phyloP scores from a whole-genome alignment of 164 flowering plant species.

The Annona squamosa region DNA sequence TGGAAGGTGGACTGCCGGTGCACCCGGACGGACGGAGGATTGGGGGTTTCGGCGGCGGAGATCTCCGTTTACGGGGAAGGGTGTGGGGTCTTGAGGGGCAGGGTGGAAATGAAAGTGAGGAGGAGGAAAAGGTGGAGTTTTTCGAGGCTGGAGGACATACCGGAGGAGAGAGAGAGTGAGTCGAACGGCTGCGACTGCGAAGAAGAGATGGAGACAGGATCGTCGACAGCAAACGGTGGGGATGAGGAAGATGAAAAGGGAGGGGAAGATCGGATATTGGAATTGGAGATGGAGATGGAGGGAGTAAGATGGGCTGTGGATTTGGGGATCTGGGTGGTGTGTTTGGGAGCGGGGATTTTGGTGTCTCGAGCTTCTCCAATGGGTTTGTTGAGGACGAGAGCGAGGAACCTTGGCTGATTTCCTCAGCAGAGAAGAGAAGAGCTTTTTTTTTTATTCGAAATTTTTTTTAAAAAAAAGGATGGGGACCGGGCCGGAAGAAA shows the following conservation, averaged over 20 bases:
- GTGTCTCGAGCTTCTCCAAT: constrained; percentile 58
- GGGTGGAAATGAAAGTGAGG: constrained; percentile 37
- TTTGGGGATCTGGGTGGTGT: constrained; percentile 70
- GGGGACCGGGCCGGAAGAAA: not conserved
- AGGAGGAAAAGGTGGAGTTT: constrained; percentile 17
- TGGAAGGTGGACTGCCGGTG: constrained; percentile 51
- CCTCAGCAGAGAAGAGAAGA: not conserved
- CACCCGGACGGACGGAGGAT: constrained; percentile 23
- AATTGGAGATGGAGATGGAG: constrained; percentile 25
- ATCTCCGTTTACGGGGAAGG: constrained; percentile 46
- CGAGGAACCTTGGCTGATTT: not conserved
- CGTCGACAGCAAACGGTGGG: constrained; percentile 11
- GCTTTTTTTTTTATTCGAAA: not conserved
- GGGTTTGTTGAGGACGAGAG: constrained; percentile 22
- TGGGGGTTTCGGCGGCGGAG: constrained; percentile 29
- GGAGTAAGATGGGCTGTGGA: constrained; percentile 72
- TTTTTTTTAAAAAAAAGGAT: too few species aligned
- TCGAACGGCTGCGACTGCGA: constrained; percentile 20
- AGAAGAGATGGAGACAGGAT: constrained; percentile 10
- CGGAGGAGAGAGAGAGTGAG: constrained; percentile 53
- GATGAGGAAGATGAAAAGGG: constrained; percentile 1
- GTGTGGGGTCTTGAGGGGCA: constrained; percentile 32
- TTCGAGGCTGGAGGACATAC: constrained; percentile 52
- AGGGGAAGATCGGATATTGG: not conserved
- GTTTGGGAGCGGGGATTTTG: constrained; percentile 64